Evolutionary conservation across 2,329 filamentous ascomycete species (phyloP).

Genomic region (Neonectria coccinea): DNA sequence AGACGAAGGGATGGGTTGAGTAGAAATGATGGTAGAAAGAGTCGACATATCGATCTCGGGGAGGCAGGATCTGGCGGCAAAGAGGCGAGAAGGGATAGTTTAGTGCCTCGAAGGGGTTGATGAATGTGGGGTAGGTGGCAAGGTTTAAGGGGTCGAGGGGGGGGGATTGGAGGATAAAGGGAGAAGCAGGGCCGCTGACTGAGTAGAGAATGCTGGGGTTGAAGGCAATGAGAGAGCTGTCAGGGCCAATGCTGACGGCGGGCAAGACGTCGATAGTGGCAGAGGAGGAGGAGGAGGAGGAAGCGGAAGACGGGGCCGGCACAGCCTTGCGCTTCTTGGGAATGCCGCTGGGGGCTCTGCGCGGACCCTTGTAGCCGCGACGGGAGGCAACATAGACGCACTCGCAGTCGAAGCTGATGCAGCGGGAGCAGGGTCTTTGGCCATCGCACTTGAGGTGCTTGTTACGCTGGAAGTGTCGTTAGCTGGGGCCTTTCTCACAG

Average conservation of each 20-base stretch:
- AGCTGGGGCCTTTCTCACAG: neutral
- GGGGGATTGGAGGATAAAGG: constrained; percentile 29
- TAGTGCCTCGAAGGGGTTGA: constrained; percentile 25
- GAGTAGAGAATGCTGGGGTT: neutral
- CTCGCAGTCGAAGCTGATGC: constrained; percentile 64
- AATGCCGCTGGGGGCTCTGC: constrained; percentile 50
- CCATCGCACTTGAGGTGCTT: constrained; percentile 84
- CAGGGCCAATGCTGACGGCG: neutral
- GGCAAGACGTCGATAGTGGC: neutral
- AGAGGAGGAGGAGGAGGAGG: neutral
- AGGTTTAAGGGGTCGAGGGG: neutral
- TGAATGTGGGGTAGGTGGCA: constrained; percentile 50
- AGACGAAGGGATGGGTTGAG: constrained; percentile 66
- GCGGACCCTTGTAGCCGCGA: constrained; percentile 75
- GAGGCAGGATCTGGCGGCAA: constrained; percentile 39
- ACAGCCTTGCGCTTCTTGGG: constrained; percentile 62
- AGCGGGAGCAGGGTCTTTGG: constrained; percentile 76
- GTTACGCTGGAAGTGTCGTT: constrained; percentile 54
- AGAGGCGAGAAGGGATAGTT: constrained; percentile 26
- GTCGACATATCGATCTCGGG: constrained; percentile 65
- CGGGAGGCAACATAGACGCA: constrained; percentile 80
- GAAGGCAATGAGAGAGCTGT: neutral
- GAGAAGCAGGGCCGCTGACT: constrained; percentile 17
- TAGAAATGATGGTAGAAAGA: constrained; percentile 70
- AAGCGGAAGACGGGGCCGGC: constrained; percentile 42